These are phyloP conservation scores for Candida sp. DNA, from an alignment of 1,139 yeast genomes.

Conservation along the genomic window DNA sequence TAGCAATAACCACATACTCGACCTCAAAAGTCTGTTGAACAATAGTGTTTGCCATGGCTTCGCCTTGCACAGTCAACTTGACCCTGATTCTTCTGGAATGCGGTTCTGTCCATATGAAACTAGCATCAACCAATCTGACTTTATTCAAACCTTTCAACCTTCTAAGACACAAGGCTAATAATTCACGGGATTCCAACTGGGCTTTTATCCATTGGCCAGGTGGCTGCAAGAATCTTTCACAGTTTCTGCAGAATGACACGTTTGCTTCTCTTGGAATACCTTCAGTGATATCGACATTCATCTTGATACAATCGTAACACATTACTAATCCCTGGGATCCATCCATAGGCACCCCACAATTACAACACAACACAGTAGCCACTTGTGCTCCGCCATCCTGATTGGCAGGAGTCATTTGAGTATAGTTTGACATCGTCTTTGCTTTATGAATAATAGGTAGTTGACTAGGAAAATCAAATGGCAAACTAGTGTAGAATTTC, in stretches of 20 bases:
- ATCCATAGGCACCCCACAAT: conserved; percentile 99
- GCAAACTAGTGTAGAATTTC: not conserved
- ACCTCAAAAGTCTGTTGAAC: conserved; percentile 97
- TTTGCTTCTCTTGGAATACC: conserved; percentile 97
- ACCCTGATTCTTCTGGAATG: conserved; percentile 95
- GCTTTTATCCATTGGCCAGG: conserved; percentile 95
- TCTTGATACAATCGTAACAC: conserved; percentile 97
- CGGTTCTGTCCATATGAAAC: conserved; percentile 99
- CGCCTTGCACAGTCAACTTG: conserved; percentile 95
- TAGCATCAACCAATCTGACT: conserved; percentile 90
- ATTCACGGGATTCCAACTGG: conserved; percentile 89
- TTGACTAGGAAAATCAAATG: not conserved
- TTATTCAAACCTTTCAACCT: conserved; percentile 88
- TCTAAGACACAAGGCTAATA: conserved; percentile 87
- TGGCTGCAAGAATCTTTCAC: conserved; percentile 95
- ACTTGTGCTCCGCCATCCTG: conserved; percentile 25
- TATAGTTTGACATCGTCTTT: conserved; percentile 50
- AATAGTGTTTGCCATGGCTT: conserved; percentile 90
- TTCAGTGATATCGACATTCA: conserved; percentile 92
- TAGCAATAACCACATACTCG: conserved; percentile 91
- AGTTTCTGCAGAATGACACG: conserved; percentile 92
- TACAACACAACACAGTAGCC: conserved; percentile 95
- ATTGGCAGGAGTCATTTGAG: conserved; percentile 37
- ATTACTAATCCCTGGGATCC: conserved; percentile 93
- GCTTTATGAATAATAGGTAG: not conserved